phyloP scores from a whole-genome alignment of 495 filamentous ascomycete genomes.

The Penicillium canariense region DNA sequence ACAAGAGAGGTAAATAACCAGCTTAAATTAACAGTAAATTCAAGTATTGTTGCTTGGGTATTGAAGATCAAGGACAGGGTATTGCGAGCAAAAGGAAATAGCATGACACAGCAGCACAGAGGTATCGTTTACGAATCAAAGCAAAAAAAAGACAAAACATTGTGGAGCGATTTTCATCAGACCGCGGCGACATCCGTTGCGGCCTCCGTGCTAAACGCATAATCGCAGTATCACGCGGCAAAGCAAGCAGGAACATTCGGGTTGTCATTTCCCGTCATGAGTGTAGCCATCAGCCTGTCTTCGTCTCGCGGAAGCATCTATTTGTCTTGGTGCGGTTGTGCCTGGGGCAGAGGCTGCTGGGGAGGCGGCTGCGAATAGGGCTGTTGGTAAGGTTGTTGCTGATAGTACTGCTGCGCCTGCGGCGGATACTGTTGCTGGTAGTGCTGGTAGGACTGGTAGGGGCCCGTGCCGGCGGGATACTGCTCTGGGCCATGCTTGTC shows the following conservation, averaged over 20 bases:
- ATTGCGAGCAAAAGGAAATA: not conserved
- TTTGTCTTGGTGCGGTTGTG: not conserved
- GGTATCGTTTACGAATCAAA: not conserved
- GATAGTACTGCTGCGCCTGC: not conserved
- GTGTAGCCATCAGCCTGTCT: not conserved
- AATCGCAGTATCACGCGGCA: not conserved
- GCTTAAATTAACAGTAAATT: not conserved
- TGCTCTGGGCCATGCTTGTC: conserved; percentile 8
- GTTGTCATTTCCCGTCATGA: not conserved
- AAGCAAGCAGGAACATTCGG: not conserved
- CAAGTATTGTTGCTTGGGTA: not conserved
- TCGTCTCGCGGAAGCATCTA: not conserved
- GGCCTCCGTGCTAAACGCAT: not conserved
- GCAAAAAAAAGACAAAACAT: not conserved
- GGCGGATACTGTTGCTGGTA: conserved; percentile 7
- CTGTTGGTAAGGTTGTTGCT: conserved; percentile 5
- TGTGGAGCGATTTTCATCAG: not conserved
- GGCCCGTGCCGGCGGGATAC: conserved; percentile 2
- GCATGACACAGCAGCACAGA: not conserved
- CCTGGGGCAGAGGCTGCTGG: not conserved
- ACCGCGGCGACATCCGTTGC: not conserved
- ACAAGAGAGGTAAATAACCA: not conserved
- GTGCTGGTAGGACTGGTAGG: conserved; percentile 5
- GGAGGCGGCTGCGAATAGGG: not conserved
- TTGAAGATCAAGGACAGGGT: conserved; percentile 8